Conservation (phyloP, 768 basidiomycete species). For the Leccinum subgranulosum region DNA sequence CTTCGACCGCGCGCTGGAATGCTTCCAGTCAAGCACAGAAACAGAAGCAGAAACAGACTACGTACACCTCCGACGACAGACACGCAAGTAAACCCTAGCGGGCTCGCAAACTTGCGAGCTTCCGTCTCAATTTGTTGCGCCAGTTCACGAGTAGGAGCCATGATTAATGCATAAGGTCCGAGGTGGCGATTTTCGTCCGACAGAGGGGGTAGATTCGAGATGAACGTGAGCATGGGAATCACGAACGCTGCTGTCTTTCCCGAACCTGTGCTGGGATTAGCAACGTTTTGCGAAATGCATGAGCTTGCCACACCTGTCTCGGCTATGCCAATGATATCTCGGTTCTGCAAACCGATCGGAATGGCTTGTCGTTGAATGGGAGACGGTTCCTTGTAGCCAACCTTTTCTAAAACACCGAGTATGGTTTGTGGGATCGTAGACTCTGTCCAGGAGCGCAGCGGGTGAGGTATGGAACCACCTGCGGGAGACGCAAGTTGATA, state of each 20-base stretch:
- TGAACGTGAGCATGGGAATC: slow-evolving; percentile 96
- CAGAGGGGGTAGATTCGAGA: slow-evolving; percentile 78
- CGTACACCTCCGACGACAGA: slow-evolving; percentile 95
- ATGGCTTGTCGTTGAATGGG: slow-evolving; percentile 98
- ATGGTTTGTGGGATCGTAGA: slow-evolving; percentile 77
- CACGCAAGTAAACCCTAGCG: slow-evolving; percentile 90
- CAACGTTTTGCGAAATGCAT: not conserved
- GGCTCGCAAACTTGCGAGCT: slow-evolving; percentile 85
- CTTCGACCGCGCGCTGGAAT: slow-evolving; percentile 81
- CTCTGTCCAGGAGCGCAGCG: slow-evolving; percentile 89
- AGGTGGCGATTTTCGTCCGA: slow-evolving; percentile 91
- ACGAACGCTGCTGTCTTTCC: slow-evolving; percentile 99
- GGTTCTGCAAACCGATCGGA: slow-evolving; percentile 95
- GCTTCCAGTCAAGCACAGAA: slow-evolving; percentile 11
- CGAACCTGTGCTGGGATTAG: slow-evolving; percentile 58
- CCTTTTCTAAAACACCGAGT: slow-evolving; percentile 78
- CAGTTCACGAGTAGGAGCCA: slow-evolving; percentile 97
- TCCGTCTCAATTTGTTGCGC: slow-evolving; percentile 97
- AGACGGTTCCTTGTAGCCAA: slow-evolving; percentile 97
- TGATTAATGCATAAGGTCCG: slow-evolving; percentile 89
- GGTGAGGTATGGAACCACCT: slow-evolving; percentile 94
- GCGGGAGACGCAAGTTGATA: slow-evolving; percentile 5
- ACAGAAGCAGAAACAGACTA: not conserved
- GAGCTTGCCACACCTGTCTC: slow-evolving; percentile 73
- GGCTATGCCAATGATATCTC: slow-evolving; percentile 97